These are phyloP conservation scores for Aspergillus sergii DNA, from an alignment of 2,329 filamentous ascomycete species.

Conservation along the genomic window DNA sequence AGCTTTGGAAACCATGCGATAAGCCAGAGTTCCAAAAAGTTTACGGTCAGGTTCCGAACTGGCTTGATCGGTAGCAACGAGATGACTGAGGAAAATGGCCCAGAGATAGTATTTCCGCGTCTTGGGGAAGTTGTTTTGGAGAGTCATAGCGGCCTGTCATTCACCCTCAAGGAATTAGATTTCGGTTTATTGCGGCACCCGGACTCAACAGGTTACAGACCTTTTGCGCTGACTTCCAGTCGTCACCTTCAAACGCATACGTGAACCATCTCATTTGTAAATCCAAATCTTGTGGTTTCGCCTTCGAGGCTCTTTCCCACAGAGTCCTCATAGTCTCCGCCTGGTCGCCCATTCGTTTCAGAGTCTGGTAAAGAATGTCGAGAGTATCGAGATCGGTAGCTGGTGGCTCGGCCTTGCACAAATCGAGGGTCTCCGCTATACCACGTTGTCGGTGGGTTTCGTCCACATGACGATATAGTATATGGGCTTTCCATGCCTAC, in stretches of 20 bases:
- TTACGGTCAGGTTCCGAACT: conserved; percentile 47
- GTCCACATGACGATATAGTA: conserved; percentile 46
- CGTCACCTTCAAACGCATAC: conserved; percentile 41
- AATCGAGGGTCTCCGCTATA: conserved; percentile 43
- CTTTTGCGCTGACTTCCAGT: conserved; percentile 54
- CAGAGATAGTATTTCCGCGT: conserved; percentile 53
- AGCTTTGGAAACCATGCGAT: conserved; percentile 52
- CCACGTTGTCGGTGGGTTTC: conserved; percentile 46
- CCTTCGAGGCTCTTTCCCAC: conserved; percentile 52
- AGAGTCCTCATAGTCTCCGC: conserved; percentile 38
- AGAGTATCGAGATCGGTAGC: conserved; percentile 49
- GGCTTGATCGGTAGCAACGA: conserved; percentile 39
- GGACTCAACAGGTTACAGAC: conserved; percentile 32
- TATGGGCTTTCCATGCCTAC: conserved; percentile 48
- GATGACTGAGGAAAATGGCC: conserved; percentile 51
- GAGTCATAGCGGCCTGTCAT: conserved; percentile 50
- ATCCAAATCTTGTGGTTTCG: conserved; percentile 46
- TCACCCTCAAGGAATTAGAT: conserved; percentile 13
- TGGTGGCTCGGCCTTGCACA: conserved; percentile 46
- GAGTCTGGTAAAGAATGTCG: conserved; percentile 44
- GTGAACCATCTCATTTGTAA: conserved; percentile 50
- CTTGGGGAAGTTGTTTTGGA: conserved; percentile 53
- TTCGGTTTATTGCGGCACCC: not conserved
- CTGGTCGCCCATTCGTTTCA: conserved; percentile 39
- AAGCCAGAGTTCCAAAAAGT: conserved; percentile 54